Evolutionary conservation across 768 basidiomycete species (phyloP), one percentile per base, ranked within the genome.

Genomic region (Agrocybe praecox): DNA sequence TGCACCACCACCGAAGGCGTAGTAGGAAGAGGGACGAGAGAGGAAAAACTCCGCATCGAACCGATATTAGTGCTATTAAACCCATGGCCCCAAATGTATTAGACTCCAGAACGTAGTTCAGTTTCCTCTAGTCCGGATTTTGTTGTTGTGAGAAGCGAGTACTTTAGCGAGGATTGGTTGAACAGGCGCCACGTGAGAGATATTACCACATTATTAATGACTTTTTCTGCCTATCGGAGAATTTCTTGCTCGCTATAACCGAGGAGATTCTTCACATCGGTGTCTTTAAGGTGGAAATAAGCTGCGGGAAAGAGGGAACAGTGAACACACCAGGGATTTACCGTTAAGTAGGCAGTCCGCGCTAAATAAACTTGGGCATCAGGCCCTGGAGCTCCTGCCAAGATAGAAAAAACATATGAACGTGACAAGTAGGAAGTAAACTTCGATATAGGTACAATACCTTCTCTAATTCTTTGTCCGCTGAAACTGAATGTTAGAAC

Each of bases 251-350:
- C 21, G 29, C 33, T 29, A 52, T 58, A 58, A 43, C 57, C 57
- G 57, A 52, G 21, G 29, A 22, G 47, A 23, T 50, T n/a, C 32
- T 58, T 58, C 57, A 53, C 57, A 58, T 53, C 57, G 57, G 57
- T 40, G 36, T 49, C 22, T 53, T 49, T 58, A 58, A 43, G 43
- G 52, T 23, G 49, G 44, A 48, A 48, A 53, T 53, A 58, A 47
- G 22, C 29, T 40, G 21, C 48, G 47, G 26, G 26, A 44, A 46
- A 49, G 32, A 17, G 33, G 1, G 19, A 29, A 26, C 45, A 51
- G 50, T 47, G 36, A 46, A 58, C 52, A 47, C 29, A 21, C 52
- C 52, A 53, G 57, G 40, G 34, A 58, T 18, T 43, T 29, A 33
- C 57, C 48, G 57, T 22, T n/a, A 17, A 15, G 10, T 26, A 19